Percentiles rank a stretch among this genome's conserved stretches.
Conservation (phyloP, 1,284 basidiomycete genomes). For the Papiliotrema nemorosa region DNA sequence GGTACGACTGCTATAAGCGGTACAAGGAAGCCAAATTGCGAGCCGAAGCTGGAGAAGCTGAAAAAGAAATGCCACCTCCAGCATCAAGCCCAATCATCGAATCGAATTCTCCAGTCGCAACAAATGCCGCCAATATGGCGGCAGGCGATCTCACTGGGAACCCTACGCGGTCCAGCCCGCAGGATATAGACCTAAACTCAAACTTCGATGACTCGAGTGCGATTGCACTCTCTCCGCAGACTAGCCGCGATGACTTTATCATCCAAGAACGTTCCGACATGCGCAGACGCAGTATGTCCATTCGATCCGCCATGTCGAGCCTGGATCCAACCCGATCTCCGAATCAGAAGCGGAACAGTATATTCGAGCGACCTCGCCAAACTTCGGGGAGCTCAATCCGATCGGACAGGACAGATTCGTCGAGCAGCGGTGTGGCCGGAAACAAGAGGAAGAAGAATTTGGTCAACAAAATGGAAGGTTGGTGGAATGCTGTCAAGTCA, state of each 20-base stretch:
- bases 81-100: too few relatives aligned
- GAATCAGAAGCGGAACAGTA: slow-evolving; percentile 13
- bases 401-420: slow-evolving; percentile 14
- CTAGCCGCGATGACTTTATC: slow-evolving; percentile 26
- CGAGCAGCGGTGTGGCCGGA: not conserved
- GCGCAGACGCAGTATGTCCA: slow-evolving; percentile 33
- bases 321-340: slow-evolving; percentile 36
- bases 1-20: slow-evolving; percentile 57
- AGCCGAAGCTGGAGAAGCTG: slow-evolving; percentile 31
- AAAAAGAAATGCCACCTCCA: slow-evolving; percentile 4
- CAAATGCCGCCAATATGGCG: too few relatives aligned
- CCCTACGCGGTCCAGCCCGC: slow-evolving; percentile 2
- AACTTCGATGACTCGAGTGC: slow-evolving; percentile 17
- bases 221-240: slow-evolving; percentile 24
- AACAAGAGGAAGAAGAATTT: slow-evolving; percentile 47
- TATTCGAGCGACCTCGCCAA: slow-evolving; percentile 34
- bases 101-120: too few relatives aligned
- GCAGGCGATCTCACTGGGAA: too few relatives aligned
- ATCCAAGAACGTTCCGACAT: slow-evolving; percentile 6
- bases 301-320: slow-evolving; percentile 30
- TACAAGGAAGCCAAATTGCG: slow-evolving; percentile 57
- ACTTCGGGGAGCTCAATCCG: slow-evolving; percentile 28
- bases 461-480: slow-evolving; percentile 51
- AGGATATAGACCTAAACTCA: slow-evolving; percentile 11
- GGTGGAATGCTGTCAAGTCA: slow-evolving; percentile 52